Percentiles rank a stretch among this genome's conserved stretches.
phyloP scores from a whole-genome alignment of 129 eudicot genomes.

The Artemisia argyi region DNA sequence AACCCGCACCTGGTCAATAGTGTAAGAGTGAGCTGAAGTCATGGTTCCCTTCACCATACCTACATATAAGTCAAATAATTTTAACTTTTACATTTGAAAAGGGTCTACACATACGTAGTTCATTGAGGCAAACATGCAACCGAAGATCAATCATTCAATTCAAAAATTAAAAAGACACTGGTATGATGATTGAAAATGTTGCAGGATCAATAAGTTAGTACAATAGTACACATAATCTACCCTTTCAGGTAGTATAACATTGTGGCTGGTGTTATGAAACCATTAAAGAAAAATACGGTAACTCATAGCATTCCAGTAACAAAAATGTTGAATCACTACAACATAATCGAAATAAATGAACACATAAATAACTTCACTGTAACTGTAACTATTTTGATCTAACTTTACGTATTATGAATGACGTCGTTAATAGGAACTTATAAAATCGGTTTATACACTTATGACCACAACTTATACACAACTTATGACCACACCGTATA shows the following conservation, averaged over 20 bases:
- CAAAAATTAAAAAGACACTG: too few species aligned
- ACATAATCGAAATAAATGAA: too few species aligned
- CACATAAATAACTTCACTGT: too few species aligned
- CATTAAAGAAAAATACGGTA: slow-evolving; percentile 68
- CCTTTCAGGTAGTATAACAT: slow-evolving; percentile 90
- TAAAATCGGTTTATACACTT: too few species aligned
- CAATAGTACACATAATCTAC: slow-evolving; percentile 22
- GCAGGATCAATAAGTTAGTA: slow-evolving; percentile 3
- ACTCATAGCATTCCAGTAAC: slow-evolving; percentile 96
- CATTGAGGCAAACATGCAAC: too few species aligned
- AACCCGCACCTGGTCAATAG: slow-evolving; percentile 77
- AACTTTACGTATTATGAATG: too few species aligned
- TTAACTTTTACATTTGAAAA: background rate
- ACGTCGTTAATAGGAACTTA: too few species aligned
- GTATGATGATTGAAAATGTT: background rate
- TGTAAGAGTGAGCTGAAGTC: slow-evolving; percentile 98
- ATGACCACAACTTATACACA: too few species aligned
- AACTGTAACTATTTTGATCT: too few species aligned
- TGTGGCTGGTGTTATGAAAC: slow-evolving; percentile 78
- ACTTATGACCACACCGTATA: too few species aligned
- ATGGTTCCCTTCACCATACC: slow-evolving; percentile 95
- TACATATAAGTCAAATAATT: slow-evolving; percentile 18
- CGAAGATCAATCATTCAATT: too few species aligned
- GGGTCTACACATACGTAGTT: background rate
- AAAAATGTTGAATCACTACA: slow-evolving; percentile 72